Percentiles rank a stretch among this genome's conserved stretches.
These are phyloP conservation scores for Cutaneotrichosporon cavernicola DNA, from an alignment of 1,284 basidiomycete genomes.

Conservation along the genomic window DNA sequence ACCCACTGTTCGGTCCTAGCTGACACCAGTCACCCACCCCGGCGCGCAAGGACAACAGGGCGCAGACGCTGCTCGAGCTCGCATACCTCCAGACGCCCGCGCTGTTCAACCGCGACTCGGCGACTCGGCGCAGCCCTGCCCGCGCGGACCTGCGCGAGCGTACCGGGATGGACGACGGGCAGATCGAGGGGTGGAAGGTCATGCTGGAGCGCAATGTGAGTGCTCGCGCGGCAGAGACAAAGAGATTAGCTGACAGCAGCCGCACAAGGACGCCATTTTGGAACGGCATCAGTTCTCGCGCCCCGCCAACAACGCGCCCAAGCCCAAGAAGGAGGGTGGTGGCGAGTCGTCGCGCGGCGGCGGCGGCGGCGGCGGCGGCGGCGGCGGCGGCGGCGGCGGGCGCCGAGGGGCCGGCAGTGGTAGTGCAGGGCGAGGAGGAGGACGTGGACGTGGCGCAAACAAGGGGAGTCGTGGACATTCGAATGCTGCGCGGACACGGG, in stretches of 20 bases:
- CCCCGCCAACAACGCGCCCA: not conserved
- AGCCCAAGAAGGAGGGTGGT: constrained; percentile 5
- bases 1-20: not conserved
- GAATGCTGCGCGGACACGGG: constrained; percentile 51
- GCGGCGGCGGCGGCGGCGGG: constrained; percentile 24
- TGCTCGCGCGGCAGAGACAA: constrained; percentile 16
- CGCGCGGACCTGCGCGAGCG: constrained; percentile 64
- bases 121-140: constrained; percentile 66
- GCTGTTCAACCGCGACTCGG: constrained; percentile 71
- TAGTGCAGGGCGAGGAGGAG: constrained; percentile 34
- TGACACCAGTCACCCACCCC: constrained; percentile 5
- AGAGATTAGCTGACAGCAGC: constrained; percentile 27
- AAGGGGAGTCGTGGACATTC: constrained; percentile 51
- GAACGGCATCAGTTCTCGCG: constrained; percentile 37
- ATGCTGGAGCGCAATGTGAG: constrained; percentile 81
- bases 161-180: constrained; percentile 68
- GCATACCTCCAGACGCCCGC: constrained; percentile 71
- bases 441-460: constrained; percentile 37
- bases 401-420: constrained; percentile 31
- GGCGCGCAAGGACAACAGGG: constrained; percentile 4
- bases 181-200: constrained; percentile 82
- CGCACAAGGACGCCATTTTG: constrained; percentile 52
- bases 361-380: constrained; percentile 24
- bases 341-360: constrained; percentile 12
- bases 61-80: constrained; percentile 67